Base-by-base conservation (phyloP, 2,329 filamentous ascomycete species). In the Alternaria dauci region DNA sequence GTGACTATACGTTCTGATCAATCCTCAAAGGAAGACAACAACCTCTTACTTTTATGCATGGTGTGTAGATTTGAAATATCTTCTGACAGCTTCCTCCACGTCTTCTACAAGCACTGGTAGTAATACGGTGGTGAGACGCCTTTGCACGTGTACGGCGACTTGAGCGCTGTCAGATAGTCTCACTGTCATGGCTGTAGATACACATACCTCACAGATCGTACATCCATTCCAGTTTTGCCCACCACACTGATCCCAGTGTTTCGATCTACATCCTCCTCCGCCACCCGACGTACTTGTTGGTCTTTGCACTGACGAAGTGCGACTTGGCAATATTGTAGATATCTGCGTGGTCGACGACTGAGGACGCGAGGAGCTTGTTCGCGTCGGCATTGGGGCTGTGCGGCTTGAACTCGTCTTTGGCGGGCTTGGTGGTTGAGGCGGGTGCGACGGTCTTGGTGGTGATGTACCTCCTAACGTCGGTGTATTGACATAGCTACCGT, bases 211-310 rank as follows among this genome's bases (percentile, higher is more conserved):
- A 57, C 70, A 74, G 38, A 69, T 63, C 9, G 69, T 73, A 58
- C 70, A 74, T 3, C 71, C 72, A 23, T 73, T 73, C 72, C 71
- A 75, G 50, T 74, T 62, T 6, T 72, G 59, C 16, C 72, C 70
- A 48, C 70, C 72, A 51, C 72, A 75, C 56, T 72, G 69, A 61
- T 75, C 72, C 72, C 71, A 75, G 50, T 74, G 72, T 55, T 74
- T 75, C 42, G 52, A 42, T 41, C 43, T 68, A 47, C 71, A 75
- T 46, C 65, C 65, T 25, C 39, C 39, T 30, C 66, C 63, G 2
- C 62, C 59, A 26, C 67, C 68, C 12, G 69, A 63, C 47, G 70
- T 70, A 55, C 64, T 71, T 32, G 69, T 71, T 11, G 71, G 70
- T 56, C 57, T 65, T 30, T 46, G 50, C 20, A 50, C 67, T 14